Base-by-base conservation (phyloP, 441 rosid genomes). In the Mallotus repandus region DNA sequence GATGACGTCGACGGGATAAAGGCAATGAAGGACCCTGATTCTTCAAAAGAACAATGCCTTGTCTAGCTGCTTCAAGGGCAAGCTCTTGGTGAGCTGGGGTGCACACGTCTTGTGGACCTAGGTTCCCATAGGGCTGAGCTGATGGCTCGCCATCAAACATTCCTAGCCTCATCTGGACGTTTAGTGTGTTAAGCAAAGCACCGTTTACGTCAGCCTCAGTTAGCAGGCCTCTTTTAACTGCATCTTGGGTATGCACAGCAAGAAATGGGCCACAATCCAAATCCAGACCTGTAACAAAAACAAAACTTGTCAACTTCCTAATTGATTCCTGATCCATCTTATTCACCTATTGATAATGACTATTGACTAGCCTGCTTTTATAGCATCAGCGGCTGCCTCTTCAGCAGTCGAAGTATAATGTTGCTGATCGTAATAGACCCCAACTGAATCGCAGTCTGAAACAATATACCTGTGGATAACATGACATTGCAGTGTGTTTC, bases 381-480 rank as follows among this genome's bases (percentile, higher is more conserved):
- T 88, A 35, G 99, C 92, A 46, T 84, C 92, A 11, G 98, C 97
- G 0, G 91, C 98, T 13, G 98, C 97, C 76, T 91, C 90, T 81
- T 90, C 95, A 1, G 97, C 96, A 4, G 98, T 91, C 15, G 93
- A 81, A 9, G 98, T 83, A 60, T 84, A 95, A 48, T 91, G 97
- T 48, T 95, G 99, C 5, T 86, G 79, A 45, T 82, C 80, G 1
- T 89, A 93, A 43, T 86, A 83, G 18, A 95, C 97, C 9, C 88
- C 90, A 18, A 95, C 98, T 0, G 98, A 93, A 69, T 95, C 99
- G 46, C 99, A 93, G 74, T 95, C 99, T 0, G 98, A 89, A 63
- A 93, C 97, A 0, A 95, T 89, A 50, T 95, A 95, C 73, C 97
- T 94, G 80, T 12, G 18, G 13, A 55, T 18, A 10, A 18, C 43